Conservation (phyloP, 306 rosid species). For the Lathyrus aphaca region DNA sequence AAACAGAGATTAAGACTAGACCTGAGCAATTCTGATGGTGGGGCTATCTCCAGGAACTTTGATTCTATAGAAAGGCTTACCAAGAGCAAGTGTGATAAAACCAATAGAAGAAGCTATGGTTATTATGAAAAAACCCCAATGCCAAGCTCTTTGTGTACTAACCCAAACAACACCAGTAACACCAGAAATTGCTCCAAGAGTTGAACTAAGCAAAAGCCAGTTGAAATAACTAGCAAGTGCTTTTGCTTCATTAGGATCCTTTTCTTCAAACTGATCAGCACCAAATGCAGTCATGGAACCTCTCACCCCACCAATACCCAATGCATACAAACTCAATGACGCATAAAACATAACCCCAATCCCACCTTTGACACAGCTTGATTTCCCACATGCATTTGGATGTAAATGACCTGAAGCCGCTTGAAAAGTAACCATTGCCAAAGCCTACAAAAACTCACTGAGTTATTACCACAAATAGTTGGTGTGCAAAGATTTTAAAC, state of each 20-base stretch:
- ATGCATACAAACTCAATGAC: slow-evolving; percentile 60
- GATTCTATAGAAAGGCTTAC: slow-evolving; percentile 76
- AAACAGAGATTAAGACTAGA: slow-evolving; percentile 17
- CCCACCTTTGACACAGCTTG: slow-evolving; percentile 63
- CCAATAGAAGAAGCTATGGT: slow-evolving; percentile 59
- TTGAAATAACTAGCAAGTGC: slow-evolving; percentile 75
- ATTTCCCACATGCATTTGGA: slow-evolving; percentile 51
- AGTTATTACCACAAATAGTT: no score
- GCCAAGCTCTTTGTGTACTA: slow-evolving; percentile 59
- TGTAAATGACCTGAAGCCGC: slow-evolving; percentile 56
- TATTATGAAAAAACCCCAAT: slow-evolving; percentile 72
- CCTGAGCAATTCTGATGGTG: slow-evolving; percentile 59
- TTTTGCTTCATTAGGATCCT: slow-evolving; percentile 62
- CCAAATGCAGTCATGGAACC: slow-evolving; percentile 80
- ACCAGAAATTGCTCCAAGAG: slow-evolving; percentile 64
- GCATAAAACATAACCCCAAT: slow-evolving; percentile 56
- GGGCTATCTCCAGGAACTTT: slow-evolving; percentile 66
- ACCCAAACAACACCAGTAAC: slow-evolving; percentile 74
- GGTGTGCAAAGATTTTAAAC: neutral
- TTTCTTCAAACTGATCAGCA: slow-evolving; percentile 71
- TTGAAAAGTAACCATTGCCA: slow-evolving; percentile 61
- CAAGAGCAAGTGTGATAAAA: slow-evolving; percentile 58
- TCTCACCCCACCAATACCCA: slow-evolving; percentile 77
- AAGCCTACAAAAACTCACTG: slow-evolving; percentile 45
- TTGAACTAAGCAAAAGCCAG: slow-evolving; percentile 62